Evolutionary conservation across 768 basidiomycete genomes (phyloP).

Genomic region (Pisolithus sp.): DNA sequence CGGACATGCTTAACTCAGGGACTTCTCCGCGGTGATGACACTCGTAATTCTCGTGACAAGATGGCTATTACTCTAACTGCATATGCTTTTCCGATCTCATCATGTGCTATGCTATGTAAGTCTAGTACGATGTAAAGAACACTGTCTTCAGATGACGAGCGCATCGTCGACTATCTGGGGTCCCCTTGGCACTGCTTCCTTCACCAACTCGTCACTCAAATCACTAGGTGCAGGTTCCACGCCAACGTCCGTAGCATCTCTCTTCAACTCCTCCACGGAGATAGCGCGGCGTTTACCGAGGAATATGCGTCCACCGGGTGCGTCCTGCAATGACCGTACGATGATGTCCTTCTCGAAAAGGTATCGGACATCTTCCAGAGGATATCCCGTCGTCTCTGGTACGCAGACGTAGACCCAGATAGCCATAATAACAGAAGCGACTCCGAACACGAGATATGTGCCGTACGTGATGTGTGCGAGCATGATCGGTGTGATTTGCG

Average conservation of each 20-base stretch:
- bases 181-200: background rate
- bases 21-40: background rate
- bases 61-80: too few relatives aligned
- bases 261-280: slow-evolving; percentile 23
- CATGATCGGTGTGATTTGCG: slow-evolving; percentile 34
- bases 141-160: background rate
- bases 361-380: slow-evolving; percentile 33
- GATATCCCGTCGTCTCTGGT: slow-evolving; percentile 35
- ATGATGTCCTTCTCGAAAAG: slow-evolving; percentile 30
- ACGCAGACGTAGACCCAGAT: slow-evolving; percentile 31
- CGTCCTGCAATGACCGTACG: slow-evolving; percentile 25
- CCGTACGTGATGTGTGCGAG: slow-evolving; percentile 21
- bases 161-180: background rate
- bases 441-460: slow-evolving; percentile 30
- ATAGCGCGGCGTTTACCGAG: slow-evolving; percentile 17
- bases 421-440: slow-evolving; percentile 24
- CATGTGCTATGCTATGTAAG: too few relatives aligned
- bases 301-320: slow-evolving; percentile 27
- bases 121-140: background rate
- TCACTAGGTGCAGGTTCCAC: background rate
- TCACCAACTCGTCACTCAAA: background rate
- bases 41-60: too few relatives aligned
- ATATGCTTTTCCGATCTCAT: too few relatives aligned
- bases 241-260: background rate
- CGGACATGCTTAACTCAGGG: background rate